phyloP scores from a whole-genome alignment of 129 eudicot genomes.

The Flaveria trinervia region DNA sequence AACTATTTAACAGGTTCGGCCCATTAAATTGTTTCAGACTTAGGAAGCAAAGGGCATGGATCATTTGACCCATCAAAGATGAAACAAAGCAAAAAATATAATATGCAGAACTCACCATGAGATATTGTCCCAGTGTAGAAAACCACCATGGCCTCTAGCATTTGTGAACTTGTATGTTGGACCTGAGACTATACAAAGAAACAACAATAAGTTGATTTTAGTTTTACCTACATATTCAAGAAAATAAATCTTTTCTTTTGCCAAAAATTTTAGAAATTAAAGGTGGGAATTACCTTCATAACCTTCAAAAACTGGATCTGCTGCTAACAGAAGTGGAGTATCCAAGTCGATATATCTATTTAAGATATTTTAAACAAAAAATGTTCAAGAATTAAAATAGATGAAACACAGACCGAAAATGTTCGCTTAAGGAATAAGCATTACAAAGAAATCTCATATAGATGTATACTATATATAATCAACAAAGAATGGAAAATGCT shows the following conservation, averaged over 20 bases:
- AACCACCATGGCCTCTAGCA: slow-evolving; percentile 95
- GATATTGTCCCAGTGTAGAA: slow-evolving; percentile 79
- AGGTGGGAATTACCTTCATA: slow-evolving; percentile 69
- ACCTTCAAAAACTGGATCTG: slow-evolving; percentile 88
- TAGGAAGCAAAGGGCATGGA: neutral
- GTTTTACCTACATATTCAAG: neutral
- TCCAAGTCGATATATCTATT: slow-evolving; percentile 84
- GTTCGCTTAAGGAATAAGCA: neutral
- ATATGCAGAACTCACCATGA: slow-evolving; percentile 53
- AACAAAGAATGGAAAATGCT: no score
- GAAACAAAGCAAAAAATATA: neutral
- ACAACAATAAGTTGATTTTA: slow-evolving; percentile 17
- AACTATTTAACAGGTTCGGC: neutral
- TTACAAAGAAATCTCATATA: neutral
- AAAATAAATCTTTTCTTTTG: neutral
- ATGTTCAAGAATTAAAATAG: neutral
- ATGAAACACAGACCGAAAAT: neutral
- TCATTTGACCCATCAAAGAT: neutral
- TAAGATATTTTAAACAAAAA: neutral
- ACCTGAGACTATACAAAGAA: slow-evolving; percentile 54
- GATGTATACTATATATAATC: neutral
- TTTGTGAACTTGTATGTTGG: slow-evolving; percentile 83
- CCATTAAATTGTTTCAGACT: neutral
- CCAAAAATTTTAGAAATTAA: neutral
- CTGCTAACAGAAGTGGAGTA: slow-evolving; percentile 81